Evolutionary conservation across 345 rosid species (phyloP).

Genomic region (Erodium maritimum): DNA sequence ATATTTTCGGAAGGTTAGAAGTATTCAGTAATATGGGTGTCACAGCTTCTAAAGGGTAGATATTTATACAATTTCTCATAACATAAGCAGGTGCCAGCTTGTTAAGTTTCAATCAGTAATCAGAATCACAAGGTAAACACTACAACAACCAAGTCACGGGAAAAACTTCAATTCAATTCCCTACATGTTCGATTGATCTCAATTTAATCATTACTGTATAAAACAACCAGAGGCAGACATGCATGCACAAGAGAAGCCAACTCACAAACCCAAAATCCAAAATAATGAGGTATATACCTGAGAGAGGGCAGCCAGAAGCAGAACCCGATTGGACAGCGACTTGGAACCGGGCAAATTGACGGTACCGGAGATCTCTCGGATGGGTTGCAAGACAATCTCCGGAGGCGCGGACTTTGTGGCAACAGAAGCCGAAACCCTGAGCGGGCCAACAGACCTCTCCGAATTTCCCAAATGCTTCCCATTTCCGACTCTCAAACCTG

Average conservation of each 20-base stretch:
- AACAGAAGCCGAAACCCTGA: slow-evolving; percentile 29
- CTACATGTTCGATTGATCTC: background rate
- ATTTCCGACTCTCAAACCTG: slow-evolving; percentile 20
- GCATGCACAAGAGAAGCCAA: background rate
- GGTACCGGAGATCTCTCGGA: slow-evolving; percentile 69
- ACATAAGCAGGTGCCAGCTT: too few relatives aligned
- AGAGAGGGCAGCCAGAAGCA: slow-evolving; percentile 86
- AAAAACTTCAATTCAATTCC: too few relatives aligned
- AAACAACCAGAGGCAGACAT: background rate
- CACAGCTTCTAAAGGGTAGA: too few relatives aligned
- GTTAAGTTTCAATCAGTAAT: too few relatives aligned
- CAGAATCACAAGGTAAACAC: too few relatives aligned
- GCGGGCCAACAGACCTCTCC: slow-evolving; percentile 12
- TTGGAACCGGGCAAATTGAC: slow-evolving; percentile 86
- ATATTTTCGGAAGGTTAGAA: too few relatives aligned
- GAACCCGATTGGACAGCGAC: slow-evolving; percentile 81
- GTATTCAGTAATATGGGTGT: too few relatives aligned
- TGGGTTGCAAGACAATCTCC: slow-evolving; percentile 75
- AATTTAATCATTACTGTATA: too few relatives aligned
- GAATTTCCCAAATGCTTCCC: slow-evolving; percentile 23
- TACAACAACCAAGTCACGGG: too few relatives aligned
- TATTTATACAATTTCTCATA: too few relatives aligned
- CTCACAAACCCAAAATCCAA: background rate
- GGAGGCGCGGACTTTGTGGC: slow-evolving; percentile 38
- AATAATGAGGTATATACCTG: slow-evolving; percentile 42